These are phyloP conservation scores for Hymenoscyphus occultus DNA, from an alignment of 2,329 filamentous ascomycete species.

Conservation along the genomic window DNA sequence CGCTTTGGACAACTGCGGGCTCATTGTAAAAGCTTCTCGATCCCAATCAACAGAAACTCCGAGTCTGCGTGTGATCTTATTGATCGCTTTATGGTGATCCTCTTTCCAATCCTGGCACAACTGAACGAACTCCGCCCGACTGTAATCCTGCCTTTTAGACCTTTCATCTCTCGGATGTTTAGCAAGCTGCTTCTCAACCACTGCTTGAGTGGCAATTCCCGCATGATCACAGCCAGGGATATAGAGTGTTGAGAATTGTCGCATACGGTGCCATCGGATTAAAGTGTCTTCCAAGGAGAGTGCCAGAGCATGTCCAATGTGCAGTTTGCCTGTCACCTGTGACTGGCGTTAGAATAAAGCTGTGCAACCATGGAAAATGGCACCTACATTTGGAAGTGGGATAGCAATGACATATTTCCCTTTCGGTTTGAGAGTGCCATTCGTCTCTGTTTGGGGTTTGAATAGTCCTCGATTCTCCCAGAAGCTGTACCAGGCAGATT, in stretches of 20 bases:
- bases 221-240: conserved; percentile 90
- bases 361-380: conserved; percentile 7
- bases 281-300: conserved; percentile 81
- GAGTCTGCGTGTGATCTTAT: conserved; percentile 73
- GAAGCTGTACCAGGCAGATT: conserved; percentile 90
- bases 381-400: conserved; percentile 73
- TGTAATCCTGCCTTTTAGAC: conserved; percentile 71
- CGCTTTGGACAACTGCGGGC: conserved; percentile 73
- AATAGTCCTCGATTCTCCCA: conserved; percentile 95
- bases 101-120: conserved; percentile 90
- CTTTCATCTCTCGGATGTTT: conserved; percentile 56
- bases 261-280: conserved; percentile 84
- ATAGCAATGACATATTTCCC: conserved; percentile 86
- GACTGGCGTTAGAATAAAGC: conserved; percentile 4
- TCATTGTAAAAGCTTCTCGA: conserved; percentile 92
- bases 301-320: conserved; percentile 84
- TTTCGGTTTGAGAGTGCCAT: conserved; percentile 72
- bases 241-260: conserved; percentile 81
- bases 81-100: conserved; percentile 85
- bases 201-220: conserved; percentile 87
- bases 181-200: conserved; percentile 89
- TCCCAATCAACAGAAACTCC: conserved; percentile 90
- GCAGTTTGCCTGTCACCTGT: conserved; percentile 73
- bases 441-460: conserved; percentile 70
- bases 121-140: conserved; percentile 71